Evolutionary conservation across 441 rosid species (phyloP), one percentile per base, ranked within the genome.

Genomic region (Syzygium syzygioides): DNA sequence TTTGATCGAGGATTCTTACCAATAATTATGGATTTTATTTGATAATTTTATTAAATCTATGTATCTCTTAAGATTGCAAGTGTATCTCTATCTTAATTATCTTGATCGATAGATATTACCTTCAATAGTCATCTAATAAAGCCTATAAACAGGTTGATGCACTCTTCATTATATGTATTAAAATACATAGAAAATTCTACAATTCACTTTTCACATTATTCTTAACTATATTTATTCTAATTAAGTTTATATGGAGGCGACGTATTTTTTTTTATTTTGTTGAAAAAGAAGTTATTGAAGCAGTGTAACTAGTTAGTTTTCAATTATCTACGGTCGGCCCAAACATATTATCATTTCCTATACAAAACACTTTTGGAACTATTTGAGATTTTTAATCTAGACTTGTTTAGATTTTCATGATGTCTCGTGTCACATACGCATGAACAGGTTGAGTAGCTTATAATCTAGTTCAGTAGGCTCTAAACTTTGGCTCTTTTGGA

Each of bases 381-480:
- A 28, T 62, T 62, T 1, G 14, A 0, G 17, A 0, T n/a, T 62
- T 1, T 10, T 7, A 30, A 3, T 64, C 41, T 30, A 17, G 5
- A 64, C 12, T 30, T 9, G 0, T 17, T 17, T 66, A 15, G 12
- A 15, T 32, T 62, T 66, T 66, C 3, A 17, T 28, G 4, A 30
- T 66, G 76, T 30, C 19, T 62, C 5, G 1, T n/a, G 3, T 1
- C 20, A 0, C 13, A 0, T 3, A 62, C n/a, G 5, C 8, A n/a
- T 9, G 6, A 3, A 3, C 4, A 41, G 32, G 41, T 17, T 32
- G 18, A 30, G 23, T 1, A 66, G 9, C 23, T 66, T 32, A 66
- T 66, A 17, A 9, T 66, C 32, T 17, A 66, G 18, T 30, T 30
- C 0, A 15, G 37, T 17, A 64, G 37, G 37, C 9, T 45, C 48